Percentiles rank a stretch among this genome's conserved stretches.
phyloP scores from a whole-genome alignment of 805 yeast genomes.

The Lipomyces chichibuensis region DNA sequence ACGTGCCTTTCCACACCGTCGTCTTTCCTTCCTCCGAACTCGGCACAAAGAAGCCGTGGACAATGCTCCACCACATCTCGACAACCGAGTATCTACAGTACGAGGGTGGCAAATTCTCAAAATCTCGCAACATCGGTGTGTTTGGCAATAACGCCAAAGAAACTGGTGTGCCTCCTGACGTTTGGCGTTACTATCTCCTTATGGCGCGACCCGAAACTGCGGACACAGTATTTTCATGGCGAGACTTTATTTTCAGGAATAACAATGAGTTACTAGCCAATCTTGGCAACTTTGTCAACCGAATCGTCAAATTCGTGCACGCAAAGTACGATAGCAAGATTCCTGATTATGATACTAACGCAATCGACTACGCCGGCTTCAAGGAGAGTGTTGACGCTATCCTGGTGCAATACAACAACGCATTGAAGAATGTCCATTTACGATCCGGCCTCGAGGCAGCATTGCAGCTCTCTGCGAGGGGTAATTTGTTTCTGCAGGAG shows the following conservation, averaged over 20 bases:
- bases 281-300: constrained; percentile 94
- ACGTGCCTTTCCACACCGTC: constrained; percentile 98
- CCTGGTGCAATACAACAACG: constrained; percentile 62
- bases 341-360: constrained; percentile 64
- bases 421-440: constrained; percentile 77
- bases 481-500: constrained; percentile 94
- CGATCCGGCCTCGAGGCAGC: constrained; percentile 90
- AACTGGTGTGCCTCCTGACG: constrained; percentile 86
- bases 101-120: constrained; percentile 97
- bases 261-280: constrained; percentile 93
- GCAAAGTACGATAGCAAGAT: constrained; percentile 92
- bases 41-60: constrained; percentile 90
- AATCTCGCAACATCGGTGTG: constrained; percentile 97
- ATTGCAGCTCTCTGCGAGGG: constrained; percentile 88
- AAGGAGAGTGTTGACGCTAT: constrained; percentile 64
- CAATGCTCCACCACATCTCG: constrained; percentile 83
- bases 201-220: constrained; percentile 92
- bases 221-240: constrained; percentile 98
- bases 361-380: constrained; percentile 49
- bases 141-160: constrained; percentile 97
- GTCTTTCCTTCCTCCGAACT: constrained; percentile 92
- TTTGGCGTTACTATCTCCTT: constrained; percentile 96
- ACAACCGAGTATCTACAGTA: constrained; percentile 95
- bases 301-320: constrained; percentile 84
- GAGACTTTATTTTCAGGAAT: constrained; percentile 89